These are phyloP conservation scores for Sporormia fimetaria DNA, from an alignment of 495 filamentous ascomycete species.

Conservation along the genomic window DNA sequence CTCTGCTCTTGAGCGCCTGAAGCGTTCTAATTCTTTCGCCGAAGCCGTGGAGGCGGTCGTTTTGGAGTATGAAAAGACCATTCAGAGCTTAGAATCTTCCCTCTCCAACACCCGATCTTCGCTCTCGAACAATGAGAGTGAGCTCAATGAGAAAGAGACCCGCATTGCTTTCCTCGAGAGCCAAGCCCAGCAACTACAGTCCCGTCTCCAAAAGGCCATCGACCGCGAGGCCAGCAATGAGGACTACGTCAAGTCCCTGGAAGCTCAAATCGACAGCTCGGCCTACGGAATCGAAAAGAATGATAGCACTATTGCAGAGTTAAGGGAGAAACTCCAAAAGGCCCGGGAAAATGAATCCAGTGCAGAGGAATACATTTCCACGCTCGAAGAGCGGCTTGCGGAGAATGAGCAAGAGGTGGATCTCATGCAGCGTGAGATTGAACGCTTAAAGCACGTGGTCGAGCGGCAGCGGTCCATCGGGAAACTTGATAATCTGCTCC, in stretches of 20 bases:
- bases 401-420: constrained; percentile 95
- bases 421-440: constrained; percentile 90
- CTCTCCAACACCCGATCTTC: constrained; percentile 81
- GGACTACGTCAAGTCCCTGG: constrained; percentile 81
- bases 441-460: constrained; percentile 85
- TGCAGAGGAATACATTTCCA: constrained; percentile 93
- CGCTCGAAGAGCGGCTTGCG: constrained; percentile 87
- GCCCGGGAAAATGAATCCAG: constrained; percentile 80
- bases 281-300: constrained; percentile 90
- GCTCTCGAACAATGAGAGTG: constrained; percentile 72
- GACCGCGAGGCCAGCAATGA: constrained; percentile 86
- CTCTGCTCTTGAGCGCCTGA: constrained; percentile 76
- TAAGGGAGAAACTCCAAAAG: constrained; percentile 85
- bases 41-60: constrained; percentile 93
- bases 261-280: constrained; percentile 77
- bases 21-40: constrained; percentile 88
- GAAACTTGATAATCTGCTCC: constrained; percentile 81
- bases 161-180: constrained; percentile 87
- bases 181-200: constrained; percentile 77
- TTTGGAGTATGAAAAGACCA: constrained; percentile 96
- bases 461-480: constrained; percentile 92
- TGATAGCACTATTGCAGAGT: constrained; percentile 65
- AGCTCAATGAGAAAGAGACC: constrained; percentile 81
- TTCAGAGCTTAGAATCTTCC: constrained; percentile 83
- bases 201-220: constrained; percentile 74